Evolutionary conservation across 2,329 filamentous ascomycete species (phyloP), one percentile per base, ranked within the genome.

Genomic region (Calonectria henricotiae): DNA sequence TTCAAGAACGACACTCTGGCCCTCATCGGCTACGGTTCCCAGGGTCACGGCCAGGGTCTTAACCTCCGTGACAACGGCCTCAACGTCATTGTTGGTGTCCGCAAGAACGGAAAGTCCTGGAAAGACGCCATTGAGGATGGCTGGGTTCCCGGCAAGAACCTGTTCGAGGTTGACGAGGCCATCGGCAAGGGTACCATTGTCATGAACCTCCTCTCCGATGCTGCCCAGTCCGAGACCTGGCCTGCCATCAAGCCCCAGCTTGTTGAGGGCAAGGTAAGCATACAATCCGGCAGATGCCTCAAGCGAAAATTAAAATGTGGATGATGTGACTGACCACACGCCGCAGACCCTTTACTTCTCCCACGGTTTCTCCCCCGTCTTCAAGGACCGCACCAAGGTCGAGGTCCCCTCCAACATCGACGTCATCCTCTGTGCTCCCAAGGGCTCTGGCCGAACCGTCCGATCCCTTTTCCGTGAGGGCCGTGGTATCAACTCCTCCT

Each of bases 1-100:
- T 99, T 99, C 94, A 98, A 98, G 91, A 91, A 99, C 88, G 96
- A 99, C 87, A 98, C 96, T 78, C 94, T 99, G 80, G 96, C 96
- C 82, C 93, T 99, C 82, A 99, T 99, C 86, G 96, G 96, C 84
- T 99, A 99, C 87, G 96, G 89, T 81, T 98, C 95, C 75, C 95
- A 98, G 89, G 96, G 96, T 81, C 96, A 99, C 90, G 96, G 96
- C 79, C 96, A 99, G 89, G 97, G 96, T 85, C 94, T 99, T 75
- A 99, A 99, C 91, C 93, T 99, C 84, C 96, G 96, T 86, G 96
- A 99, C 91, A 98, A 99, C 88, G 96, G 96, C 84, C 91, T 99
- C 79, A 98, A 98, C 86, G 96, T 99, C 87, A 98, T 99, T 83
- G 90, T 99, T 80, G 96, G 96, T 89, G 96, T 99, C 83, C 94